These are phyloP conservation scores for Clitoria ternatea DNA, from an alignment of 306 rosid genomes.

Conservation along the genomic window DNA sequence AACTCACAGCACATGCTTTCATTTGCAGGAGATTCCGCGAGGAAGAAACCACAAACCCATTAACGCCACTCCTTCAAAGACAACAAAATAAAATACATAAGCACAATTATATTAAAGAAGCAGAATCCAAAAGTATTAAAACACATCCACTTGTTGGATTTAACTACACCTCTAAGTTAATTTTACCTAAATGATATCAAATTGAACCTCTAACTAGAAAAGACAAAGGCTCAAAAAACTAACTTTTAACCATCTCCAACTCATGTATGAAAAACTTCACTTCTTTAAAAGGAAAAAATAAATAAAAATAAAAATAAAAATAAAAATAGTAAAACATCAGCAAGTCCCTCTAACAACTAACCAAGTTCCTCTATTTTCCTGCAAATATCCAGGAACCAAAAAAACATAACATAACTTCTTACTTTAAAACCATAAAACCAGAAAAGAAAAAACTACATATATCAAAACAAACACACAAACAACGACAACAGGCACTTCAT, in stretches of 20 bases:
- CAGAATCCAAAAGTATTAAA: neutral
- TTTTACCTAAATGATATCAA: neutral
- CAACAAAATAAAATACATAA: neutral
- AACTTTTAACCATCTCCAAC: neutral
- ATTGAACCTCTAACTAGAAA: neutral
- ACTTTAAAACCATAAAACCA: neutral
- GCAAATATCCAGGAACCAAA: neutral
- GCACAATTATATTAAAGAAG: neutral
- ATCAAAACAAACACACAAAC: neutral
- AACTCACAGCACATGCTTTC: conserved; percentile 61
- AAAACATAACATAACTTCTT: neutral
- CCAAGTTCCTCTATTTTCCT: neutral
- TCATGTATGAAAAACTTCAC: neutral
- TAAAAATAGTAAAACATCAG: neutral
- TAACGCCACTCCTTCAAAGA: neutral
- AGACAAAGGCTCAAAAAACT: neutral
- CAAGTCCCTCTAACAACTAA: neutral
- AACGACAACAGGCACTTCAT: neutral
- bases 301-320: neutral
- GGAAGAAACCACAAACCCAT: neutral
- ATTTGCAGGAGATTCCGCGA: conserved; percentile 36
- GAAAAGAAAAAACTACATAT: neutral
- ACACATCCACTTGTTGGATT: neutral
- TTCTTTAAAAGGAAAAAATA: neutral
- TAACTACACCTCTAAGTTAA: neutral